Percentiles rank a stretch among this genome's conserved stretches.
Evolutionary conservation across 2,329 filamentous ascomycete species (phyloP).

Genomic region (Fusarium pilosicola): DNA sequence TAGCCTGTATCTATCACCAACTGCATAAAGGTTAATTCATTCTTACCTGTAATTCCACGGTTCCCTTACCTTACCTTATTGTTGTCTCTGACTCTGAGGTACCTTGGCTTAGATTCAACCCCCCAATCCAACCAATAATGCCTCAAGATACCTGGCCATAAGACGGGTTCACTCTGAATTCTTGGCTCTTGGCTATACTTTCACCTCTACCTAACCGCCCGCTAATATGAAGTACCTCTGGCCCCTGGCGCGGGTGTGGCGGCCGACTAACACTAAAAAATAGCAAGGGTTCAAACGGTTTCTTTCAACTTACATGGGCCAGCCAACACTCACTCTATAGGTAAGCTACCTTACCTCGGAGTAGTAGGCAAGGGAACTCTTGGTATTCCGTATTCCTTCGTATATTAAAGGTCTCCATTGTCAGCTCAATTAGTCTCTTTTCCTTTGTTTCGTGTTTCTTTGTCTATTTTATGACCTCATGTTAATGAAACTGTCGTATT

Average conservation of each 20-base stretch:
- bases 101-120: background rate
- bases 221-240: background rate
- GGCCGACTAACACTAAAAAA: conserved; percentile 1
- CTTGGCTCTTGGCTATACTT: conserved; percentile 13
- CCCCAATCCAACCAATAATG: background rate
- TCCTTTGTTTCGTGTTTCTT: background rate
- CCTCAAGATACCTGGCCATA: background rate
- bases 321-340: background rate
- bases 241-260: conserved; percentile 11
- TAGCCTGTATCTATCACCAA: conserved; percentile 1
- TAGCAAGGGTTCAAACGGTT: background rate
- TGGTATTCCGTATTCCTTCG: conserved; percentile 13
- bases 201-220: background rate
- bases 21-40: background rate
- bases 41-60: background rate
- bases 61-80: background rate
- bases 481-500: background rate
- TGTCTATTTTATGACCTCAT: background rate
- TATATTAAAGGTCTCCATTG: background rate
- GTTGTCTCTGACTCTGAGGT: background rate
- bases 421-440: background rate
- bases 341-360: background rate
- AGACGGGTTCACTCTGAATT: background rate
- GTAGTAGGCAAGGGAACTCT: background rate
- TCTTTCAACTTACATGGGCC: background rate